Evolutionary conservation across 345 rosid species (phyloP).

Genomic region (Citrus sinensis): DVS_A1.0 CM039169.1:6141001-6141500

Average conservation of each 20-base stretch:
- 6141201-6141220: neutral
- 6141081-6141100: constrained; percentile 16
- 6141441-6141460: constrained; percentile 24
- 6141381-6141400: neutral
- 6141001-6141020: constrained; percentile 10
- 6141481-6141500: neutral
- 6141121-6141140: too few species aligned
- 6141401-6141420: neutral
- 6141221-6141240: neutral
- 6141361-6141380: constrained; percentile 8
- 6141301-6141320: constrained; percentile 29
- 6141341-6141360: neutral
- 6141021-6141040: constrained; percentile 22
- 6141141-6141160: neutral
- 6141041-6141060: constrained; percentile 35
- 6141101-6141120: constrained; percentile 17
- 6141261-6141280: neutral
- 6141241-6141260: neutral
- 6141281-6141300: constrained; percentile 2
- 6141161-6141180: constrained; percentile 4
- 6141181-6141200: constrained; percentile 13
- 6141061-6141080: constrained; percentile 28
- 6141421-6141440: constrained; percentile 31
- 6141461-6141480: neutral
- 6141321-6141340: neutral